Conservation (phyloP, 2,329 filamentous ascomycete species). For the Pleurostoma richardsiae region DNA sequence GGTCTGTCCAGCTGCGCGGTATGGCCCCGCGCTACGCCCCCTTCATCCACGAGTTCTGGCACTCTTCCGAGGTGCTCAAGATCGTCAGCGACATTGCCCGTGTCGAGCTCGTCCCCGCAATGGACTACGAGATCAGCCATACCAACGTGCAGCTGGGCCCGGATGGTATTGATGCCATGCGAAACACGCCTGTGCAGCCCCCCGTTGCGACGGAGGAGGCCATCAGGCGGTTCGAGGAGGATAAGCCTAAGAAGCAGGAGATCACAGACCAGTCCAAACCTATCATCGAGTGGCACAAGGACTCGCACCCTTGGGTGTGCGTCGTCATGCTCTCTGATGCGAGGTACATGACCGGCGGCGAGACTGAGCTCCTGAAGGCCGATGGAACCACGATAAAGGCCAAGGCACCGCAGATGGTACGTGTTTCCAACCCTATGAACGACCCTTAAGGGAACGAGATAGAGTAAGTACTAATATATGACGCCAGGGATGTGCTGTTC, state of each 20-base stretch:
- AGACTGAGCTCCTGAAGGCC: constrained; percentile 18
- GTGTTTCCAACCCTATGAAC: not conserved
- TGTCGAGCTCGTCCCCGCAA: constrained; percentile 49
- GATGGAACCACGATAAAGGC: constrained; percentile 18
- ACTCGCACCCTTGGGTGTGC: constrained; percentile 46
- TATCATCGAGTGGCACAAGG: constrained; percentile 39
- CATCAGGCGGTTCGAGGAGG: not conserved
- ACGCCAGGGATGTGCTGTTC: constrained; percentile 13
- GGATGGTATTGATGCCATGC: constrained; percentile 11
- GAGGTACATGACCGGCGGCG: constrained; percentile 37
- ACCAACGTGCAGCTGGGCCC: constrained; percentile 42
- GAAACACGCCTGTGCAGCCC: constrained; percentile 18
- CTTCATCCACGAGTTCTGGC: constrained; percentile 39
- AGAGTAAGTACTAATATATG: not conserved
- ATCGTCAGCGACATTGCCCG: constrained; percentile 52
- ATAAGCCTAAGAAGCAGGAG: no score
- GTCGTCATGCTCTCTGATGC: constrained; percentile 46
- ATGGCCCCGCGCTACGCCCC: constrained; percentile 22
- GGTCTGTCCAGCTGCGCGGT: constrained; percentile 20
- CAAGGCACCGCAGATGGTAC: constrained; percentile 7
- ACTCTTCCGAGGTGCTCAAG: constrained; percentile 45
- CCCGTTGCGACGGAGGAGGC: constrained; percentile 11
- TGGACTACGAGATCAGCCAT: constrained; percentile 54
- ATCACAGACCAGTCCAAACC: constrained; percentile 22
- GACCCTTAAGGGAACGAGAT: no score